Evolutionary conservation across 192 early-diverging fungal genomes (phyloP).

Genomic region (Entomortierella lignicola): DNA sequence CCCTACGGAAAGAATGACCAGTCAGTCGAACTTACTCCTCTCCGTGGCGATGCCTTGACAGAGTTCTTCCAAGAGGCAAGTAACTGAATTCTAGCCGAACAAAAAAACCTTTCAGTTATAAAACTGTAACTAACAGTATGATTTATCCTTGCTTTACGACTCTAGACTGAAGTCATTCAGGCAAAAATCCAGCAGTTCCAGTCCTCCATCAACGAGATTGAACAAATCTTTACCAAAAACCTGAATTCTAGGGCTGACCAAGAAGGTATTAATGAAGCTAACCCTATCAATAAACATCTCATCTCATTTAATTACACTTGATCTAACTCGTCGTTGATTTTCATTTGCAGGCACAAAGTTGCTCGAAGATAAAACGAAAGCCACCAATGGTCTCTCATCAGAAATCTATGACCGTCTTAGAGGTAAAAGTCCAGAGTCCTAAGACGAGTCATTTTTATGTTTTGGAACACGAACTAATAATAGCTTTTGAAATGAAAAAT

Average conservation of each 20-base stretch:
- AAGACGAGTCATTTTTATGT: neutral
- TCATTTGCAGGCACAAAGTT: conserved; percentile 1
- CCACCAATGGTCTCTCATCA: conserved; percentile 38
- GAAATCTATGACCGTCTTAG: conserved; percentile 46
- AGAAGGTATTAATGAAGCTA: neutral
- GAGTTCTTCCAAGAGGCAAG: conserved; percentile 52
- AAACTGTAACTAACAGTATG: no score
- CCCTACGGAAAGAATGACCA: conserved; percentile 2
- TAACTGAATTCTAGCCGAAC: neutral
- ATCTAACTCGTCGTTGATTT: neutral
- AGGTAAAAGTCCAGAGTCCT: conserved; percentile 21
- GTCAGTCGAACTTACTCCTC: conserved; percentile 40
- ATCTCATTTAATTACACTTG: no score
- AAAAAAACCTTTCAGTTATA: no score
- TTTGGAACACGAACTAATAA: neutral
- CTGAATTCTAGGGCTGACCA: conserved; percentile 11
- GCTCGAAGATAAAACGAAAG: conserved; percentile 27
- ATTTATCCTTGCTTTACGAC: neutral
- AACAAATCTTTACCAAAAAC: conserved; percentile 39
- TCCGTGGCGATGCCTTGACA: conserved; percentile 30
- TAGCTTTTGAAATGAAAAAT: neutral
- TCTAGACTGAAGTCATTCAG: conserved; percentile 48
- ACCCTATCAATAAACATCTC: neutral
- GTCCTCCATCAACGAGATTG: conserved; percentile 34
- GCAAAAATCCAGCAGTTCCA: conserved; percentile 52